Evolutionary conservation across 1,139 yeast genomes (phyloP), one percentile per base, ranked within the genome.

Genomic region (Nakaseomyces kungkrabaensis): DNA sequence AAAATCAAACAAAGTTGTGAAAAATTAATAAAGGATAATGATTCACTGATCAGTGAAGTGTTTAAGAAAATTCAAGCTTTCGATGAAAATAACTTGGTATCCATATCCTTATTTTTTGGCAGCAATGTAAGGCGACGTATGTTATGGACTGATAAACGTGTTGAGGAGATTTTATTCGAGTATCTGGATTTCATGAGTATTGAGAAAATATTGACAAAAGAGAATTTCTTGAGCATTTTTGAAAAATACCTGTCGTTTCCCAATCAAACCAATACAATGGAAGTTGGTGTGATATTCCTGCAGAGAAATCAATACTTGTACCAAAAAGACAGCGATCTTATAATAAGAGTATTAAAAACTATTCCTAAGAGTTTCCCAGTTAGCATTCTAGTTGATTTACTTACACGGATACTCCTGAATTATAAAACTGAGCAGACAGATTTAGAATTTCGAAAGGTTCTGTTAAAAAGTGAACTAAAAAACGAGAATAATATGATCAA

Each of bases 181-280:
- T 54, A 54, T 45, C 60, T 61, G 49, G 68, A 65, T 51, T 66
- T 63, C 47, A 47, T 49, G 22, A 52, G 54, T 7, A 52, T 64
- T 4, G 66, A 65, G 33, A 43, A 43, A 24, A 49, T 37, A 4
- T 37, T 57, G 1, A 54, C 45, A 4, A 42, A 50, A 10, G 50
- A 47, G 1, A 59, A 56, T 27, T 50, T 62, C 36, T 26, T 55
- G 8, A 44, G 48, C 11, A 53, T 63, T 4, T 46, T 63, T n/a
- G 46, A 48, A 9, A 56, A 54, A 37, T 61, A 62, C 45, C 29
- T 54, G n/a, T 33, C 50, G 0, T 42, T 55, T 13, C 38, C 50
- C 3, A 47, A 54, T 5, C 46, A 45, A n/a, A 40, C 36, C 4
- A 50, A 50, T n/a, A 50, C 55, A 1, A n/a, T 48, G 5, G 52